Evolutionary conservation across 1,284 basidiomycete species (phyloP).

Genomic region (Hemileia vastatrix): DNA sequence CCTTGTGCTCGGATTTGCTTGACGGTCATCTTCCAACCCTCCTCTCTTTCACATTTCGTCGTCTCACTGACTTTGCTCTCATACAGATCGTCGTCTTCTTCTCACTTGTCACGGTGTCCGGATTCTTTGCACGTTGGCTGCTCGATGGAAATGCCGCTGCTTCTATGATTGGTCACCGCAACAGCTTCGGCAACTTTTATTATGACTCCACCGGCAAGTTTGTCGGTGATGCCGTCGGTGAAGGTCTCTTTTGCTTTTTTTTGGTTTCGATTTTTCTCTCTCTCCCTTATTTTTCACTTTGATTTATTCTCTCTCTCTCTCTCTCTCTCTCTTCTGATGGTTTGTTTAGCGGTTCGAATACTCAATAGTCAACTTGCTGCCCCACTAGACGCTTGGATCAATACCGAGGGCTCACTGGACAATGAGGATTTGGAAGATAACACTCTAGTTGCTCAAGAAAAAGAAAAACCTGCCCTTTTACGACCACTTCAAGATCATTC

Average conservation of each 20-base stretch:
- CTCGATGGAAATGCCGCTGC: too few species aligned
- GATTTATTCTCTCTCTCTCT: background rate
- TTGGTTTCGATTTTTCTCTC: too few species aligned
- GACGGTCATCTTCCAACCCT: background rate
- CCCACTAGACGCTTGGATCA: too few species aligned
- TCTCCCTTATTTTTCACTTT: background rate
- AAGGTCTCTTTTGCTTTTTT: constrained; percentile 11
- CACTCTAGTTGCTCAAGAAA: too few species aligned
- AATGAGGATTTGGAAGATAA: too few species aligned
- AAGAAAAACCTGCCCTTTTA: too few species aligned
- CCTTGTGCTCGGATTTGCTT: background rate
- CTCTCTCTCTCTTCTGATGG: background rate
- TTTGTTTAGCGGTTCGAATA: constrained; percentile 4
- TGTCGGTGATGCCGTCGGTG: constrained; percentile 18
- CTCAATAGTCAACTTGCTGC: constrained; percentile 12
- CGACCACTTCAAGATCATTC: too few species aligned
- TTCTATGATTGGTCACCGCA: background rate
- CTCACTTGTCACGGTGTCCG: constrained; percentile 14
- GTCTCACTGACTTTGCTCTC: background rate
- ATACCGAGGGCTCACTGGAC: too few species aligned
- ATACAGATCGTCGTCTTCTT: constrained; percentile 11
- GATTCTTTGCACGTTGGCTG: constrained; percentile 17
- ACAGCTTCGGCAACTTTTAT: constrained; percentile 4
- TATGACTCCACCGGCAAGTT: constrained; percentile 18
- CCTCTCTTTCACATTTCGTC: background rate